Evolutionary conservation across 176 grass and related monocot genomes (phyloP), one percentile per base, ranked within the genome.

Genomic region (Oryza officinalis): DNA sequence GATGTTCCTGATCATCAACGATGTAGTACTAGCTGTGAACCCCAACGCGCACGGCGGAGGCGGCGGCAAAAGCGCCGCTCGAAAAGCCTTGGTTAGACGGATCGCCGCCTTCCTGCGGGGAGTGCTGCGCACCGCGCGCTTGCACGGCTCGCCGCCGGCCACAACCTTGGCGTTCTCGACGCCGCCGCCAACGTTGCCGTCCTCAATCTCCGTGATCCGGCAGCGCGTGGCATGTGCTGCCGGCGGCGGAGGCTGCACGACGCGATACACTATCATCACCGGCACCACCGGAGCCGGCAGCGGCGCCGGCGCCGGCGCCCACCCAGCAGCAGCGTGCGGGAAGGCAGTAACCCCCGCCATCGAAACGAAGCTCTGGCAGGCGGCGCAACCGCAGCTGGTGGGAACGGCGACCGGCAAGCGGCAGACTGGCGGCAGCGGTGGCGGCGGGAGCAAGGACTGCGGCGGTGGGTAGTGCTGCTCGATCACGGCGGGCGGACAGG

Each of bases 1-100:
- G 0, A 97, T 67, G 18, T 97, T 89, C 6, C 88, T 57, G 23
- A 97, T 85, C 94, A 94, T 97, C 0, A 97, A 33, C 0, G 81
- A 86, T 0, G 94, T 94, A 5, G 52, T 44, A 0, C 10, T 8
- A 20, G 13, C 22, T 27, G 25, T 40, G 7, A 38, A 13, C 28
- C 7, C 45, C 6, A 35, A 25, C 35, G 65, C 33, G 6, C 27
- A 13, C 23, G 28, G 27, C 30, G 43, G 18, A 10, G 6, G 65
- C 27, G 43, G 22, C 52, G 41, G 41, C 17, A 3, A 10, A 68
- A 22, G 17, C 5, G 64, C 25, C 11, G 3, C 27, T 47, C 27
- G 44, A 27, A 41, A 27, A 8, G 60, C 8, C 2, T 25, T 35
- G 6, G 7, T 33, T 0, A 50, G 57, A 28, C 13, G 25, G 22